Evolutionary conservation across 768 basidiomycete genomes (phyloP).

Genomic region (Cystobasidium ongulense): DNA sequence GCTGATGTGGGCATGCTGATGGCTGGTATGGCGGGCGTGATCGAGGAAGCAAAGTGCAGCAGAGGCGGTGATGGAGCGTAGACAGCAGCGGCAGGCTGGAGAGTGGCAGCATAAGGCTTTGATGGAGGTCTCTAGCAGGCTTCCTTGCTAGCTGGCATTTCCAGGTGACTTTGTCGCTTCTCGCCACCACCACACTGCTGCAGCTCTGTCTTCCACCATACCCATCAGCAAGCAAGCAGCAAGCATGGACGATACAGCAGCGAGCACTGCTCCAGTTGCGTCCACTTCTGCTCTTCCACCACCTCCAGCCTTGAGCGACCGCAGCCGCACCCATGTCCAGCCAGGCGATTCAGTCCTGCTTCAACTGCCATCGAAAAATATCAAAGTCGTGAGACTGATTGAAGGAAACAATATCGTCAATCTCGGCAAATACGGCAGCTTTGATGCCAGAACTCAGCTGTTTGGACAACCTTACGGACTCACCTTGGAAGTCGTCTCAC

Average conservation of each 20-base stretch:
- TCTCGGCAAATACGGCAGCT: constrained; percentile 78
- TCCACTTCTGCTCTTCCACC: background rate
- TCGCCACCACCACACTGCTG: background rate
- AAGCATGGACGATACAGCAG: background rate
- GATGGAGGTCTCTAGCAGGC: too few species aligned
- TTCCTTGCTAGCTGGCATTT: background rate
- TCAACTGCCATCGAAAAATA: constrained; percentile 67
- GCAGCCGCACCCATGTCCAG: constrained; percentile 49
- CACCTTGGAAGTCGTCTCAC: constrained; percentile 69
- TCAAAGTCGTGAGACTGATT: constrained; percentile 65
- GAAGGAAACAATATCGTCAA: constrained; percentile 46
- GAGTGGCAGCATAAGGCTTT: background rate
- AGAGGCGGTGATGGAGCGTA: background rate
- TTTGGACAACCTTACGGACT: constrained; percentile 77
- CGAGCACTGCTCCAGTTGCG: background rate
- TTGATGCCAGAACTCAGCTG: constrained; percentile 61
- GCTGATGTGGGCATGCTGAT: background rate
- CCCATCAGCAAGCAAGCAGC: background rate
- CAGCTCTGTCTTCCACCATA: background rate
- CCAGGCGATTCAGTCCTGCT: constrained; percentile 70
- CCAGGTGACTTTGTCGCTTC: background rate
- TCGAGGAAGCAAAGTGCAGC: background rate
- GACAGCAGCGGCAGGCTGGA: background rate
- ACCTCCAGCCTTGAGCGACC: background rate
- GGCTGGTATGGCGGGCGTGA: background rate